Base-by-base conservation (phyloP, 176 grass and related monocot genomes). In the Ampelocalamus luodianensis region DNA sequence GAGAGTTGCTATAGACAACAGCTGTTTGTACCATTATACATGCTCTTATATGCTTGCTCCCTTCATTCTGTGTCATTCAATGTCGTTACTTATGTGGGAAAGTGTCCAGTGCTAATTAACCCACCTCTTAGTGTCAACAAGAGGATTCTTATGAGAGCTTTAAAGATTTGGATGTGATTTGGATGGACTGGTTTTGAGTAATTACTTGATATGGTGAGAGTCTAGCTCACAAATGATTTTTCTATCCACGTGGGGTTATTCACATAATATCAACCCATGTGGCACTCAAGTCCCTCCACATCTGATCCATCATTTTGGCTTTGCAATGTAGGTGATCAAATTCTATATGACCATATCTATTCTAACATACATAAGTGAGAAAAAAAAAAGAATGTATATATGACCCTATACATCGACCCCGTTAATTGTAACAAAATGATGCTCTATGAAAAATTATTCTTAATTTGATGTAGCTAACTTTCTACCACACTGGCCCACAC, bases 381-480 rank as follows among this genome's bases (percentile, higher is more conserved):
- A n/a, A n/a, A n/a, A n/a, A n/a, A n/a, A n/a, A n/a, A n/a, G n/a
- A n/a, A n/a, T n/a, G n/a, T n/a, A n/a, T n/a, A n/a, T n/a, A n/a
- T n/a, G n/a, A n/a, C n/a, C n/a, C n/a, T n/a, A n/a, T n/a, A n/a
- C n/a, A n/a, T n/a, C n/a, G n/a, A n/a, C n/a, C n/a, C n/a, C n/a
- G n/a, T n/a, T n/a, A n/a, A n/a, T n/a, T n/a, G n/a, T n/a, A n/a
- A 29, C 29, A 29, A 29, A 29, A 29, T 29, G 29, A 29, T 1
- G 29, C 29, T 29, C 29, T 1, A 29, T 29, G 29, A 29, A 29
- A 39, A 39, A 6, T 15, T 74, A 11, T 46, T 60, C 53, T 55
- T 55, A 20, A 12, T 67, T 49, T 26, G 87, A 68, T 40, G 42
- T 45, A 42, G 44, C 43, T 79, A 80, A 29, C 38, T 74, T 65